Conservation (phyloP, 805 yeast species). For the Spathaspora gorwiae region DNA sequence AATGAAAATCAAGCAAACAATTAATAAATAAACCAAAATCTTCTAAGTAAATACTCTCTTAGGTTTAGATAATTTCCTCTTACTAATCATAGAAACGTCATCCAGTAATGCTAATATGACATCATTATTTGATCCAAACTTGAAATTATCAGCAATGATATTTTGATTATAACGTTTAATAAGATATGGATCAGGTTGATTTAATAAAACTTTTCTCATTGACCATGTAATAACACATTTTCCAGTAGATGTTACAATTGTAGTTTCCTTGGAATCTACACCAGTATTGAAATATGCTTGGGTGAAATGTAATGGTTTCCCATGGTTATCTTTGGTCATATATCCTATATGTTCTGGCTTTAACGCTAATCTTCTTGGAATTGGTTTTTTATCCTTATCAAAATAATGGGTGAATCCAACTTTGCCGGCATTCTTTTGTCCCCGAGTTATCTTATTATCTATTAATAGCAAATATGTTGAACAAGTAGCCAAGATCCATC, state of each 20-base stretch:
- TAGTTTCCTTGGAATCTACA: conserved; percentile 55
- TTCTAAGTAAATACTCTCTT: conserved; percentile 2
- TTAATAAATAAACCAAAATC: neutral
- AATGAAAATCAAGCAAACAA: neutral
- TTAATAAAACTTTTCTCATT: conserved; percentile 51
- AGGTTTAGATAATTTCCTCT: conserved; percentile 47
- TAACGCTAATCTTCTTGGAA: conserved; percentile 62
- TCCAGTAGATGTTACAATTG: conserved; percentile 74
- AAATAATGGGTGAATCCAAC: conserved; percentile 65
- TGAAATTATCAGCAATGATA: conserved; percentile 75
- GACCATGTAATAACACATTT: conserved; percentile 84
- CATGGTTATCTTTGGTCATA: conserved; percentile 48
- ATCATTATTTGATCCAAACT: conserved; percentile 64
- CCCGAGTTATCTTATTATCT: conserved; percentile 60
- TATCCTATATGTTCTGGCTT: conserved; percentile 68
- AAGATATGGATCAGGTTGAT: conserved; percentile 41
- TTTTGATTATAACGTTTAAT: conserved; percentile 58
- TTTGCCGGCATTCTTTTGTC: conserved; percentile 50
- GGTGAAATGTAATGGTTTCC: conserved; percentile 53
- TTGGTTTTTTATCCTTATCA: conserved; percentile 60
- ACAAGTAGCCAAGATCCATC: conserved; percentile 80
- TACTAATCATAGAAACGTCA: conserved; percentile 69
- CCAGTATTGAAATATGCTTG: conserved; percentile 77
- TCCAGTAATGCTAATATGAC: conserved; percentile 71
- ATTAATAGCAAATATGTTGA: conserved; percentile 63